Base-by-base conservation (phyloP, 2,329 filamentous ascomycete genomes). In the Leptographium procerum region DNA sequence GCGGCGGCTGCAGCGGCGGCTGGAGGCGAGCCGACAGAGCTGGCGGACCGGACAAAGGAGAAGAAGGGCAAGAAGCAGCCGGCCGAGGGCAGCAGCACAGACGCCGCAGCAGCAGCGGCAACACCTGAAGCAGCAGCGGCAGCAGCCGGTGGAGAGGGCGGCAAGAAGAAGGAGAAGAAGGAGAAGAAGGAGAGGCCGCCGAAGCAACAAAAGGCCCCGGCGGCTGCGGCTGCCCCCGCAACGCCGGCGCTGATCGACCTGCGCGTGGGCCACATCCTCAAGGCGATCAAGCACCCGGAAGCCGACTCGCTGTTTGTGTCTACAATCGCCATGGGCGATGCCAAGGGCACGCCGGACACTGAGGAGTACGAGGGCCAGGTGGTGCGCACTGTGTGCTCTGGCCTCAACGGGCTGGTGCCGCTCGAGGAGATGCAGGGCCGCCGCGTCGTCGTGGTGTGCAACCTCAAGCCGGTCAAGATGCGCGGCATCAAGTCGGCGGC, bases 381-480 rank as follows among this genome's bases (percentile, higher is more conserved):
- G 50, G 90, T 91, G 67, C 88, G 94, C 52, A 99, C 92, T 19
- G 92, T 99, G 54, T 99, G 94, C 82, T 97, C 94, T 1, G 94
- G 94, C 31, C 82, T 99, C 64, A 96, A 96, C 72, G 94, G 94
- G 9, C 83, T 96, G 33, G 77, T 99, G 1, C 94, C 94, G 0
- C 80, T 99, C 52, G 90, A 89, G 72, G 90, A 96, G 72, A 96
- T 99, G 94, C 94, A 99, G 73, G 85, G 86, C 69, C 89, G 94
- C 71, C 95, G 95, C 76, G 89, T 99, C 61, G 83, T 99, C 34
- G 89, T 94, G 1, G 92, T 99, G 26, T 95, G 90, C 80, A 99
- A 99, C 75, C 83, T 99, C 65, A 99, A 99, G 81, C 94, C 94
- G 55, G 94, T 97, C 72, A 99, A 95, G 73, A 99, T 99, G 94